A percentile compares a stretch with the other conserved stretches of the same genome.
Conservation (phyloP, 495 filamentous ascomycete species). For the Tirmania nivea region DNA sequence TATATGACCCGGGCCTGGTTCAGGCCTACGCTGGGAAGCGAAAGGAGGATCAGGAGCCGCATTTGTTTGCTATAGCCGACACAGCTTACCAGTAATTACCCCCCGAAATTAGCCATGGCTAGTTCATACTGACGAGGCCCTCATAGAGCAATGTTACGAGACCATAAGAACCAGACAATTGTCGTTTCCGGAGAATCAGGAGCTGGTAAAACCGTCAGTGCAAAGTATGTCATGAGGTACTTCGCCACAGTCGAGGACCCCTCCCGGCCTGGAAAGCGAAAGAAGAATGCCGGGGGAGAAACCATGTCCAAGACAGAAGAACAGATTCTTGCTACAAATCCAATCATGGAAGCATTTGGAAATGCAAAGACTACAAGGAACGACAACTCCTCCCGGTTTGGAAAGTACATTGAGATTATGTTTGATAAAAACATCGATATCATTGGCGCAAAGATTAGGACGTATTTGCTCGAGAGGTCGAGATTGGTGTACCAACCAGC, state of each 20-base stretch:
- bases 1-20: conserved; percentile 98
- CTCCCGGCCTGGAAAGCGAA: conserved; percentile 64
- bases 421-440: conserved; percentile 91
- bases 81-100: conserved; percentile 80
- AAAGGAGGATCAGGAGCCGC: conserved; percentile 83
- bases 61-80: conserved; percentile 97
- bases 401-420: conserved; percentile 99
- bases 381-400: conserved; percentile 96
- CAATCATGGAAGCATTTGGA: conserved; percentile 98
- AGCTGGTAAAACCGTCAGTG: conserved; percentile 96
- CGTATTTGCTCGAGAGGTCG: conserved; percentile 86
- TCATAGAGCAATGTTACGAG: conserved; percentile 82
- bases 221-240: conserved; percentile 99
- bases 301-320: conserved; percentile 96
- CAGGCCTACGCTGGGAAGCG: conserved; percentile 98
- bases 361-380: conserved; percentile 98
- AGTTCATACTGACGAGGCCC: not conserved
- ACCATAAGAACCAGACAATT: conserved; percentile 89
- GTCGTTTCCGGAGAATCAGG: conserved; percentile 97
- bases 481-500: conserved; percentile 94
- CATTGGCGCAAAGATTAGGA: conserved; percentile 90
- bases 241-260: conserved; percentile 95
- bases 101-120: not conserved
- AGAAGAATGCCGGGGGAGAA: conserved; percentile 43
- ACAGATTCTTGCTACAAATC: conserved; percentile 93